Evolutionary conservation across 371 early-diverging fungal genomes (phyloP).

Genomic region (Ordospora colligata): DNA sequence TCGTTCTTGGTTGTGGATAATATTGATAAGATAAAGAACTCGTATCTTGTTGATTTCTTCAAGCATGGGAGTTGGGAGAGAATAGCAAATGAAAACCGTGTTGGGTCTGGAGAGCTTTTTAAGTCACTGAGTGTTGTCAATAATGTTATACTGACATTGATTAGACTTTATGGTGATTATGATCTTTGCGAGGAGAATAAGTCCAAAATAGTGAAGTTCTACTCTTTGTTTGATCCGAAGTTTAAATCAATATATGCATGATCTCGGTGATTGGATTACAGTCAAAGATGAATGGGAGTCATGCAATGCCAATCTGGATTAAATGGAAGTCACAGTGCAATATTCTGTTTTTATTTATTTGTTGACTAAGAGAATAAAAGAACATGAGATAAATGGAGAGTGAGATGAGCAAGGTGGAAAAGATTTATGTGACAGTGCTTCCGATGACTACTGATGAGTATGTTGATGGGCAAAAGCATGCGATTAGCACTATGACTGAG

Average conservation of each 20-base stretch:
- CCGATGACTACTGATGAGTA: slow-evolving; percentile 59
- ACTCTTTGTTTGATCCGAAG: slow-evolving; percentile 42
- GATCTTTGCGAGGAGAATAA: neutral
- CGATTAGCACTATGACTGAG: slow-evolving; percentile 53
- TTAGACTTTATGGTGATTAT: slow-evolving; percentile 43
- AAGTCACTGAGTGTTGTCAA: slow-evolving; percentile 38
- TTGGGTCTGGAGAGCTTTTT: slow-evolving; percentile 55
- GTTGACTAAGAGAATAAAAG: neutral
- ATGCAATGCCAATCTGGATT: neutral
- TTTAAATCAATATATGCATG: slow-evolving; percentile 56
- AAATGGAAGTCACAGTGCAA: neutral
- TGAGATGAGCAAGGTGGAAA: slow-evolving; percentile 27
- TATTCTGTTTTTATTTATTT: neutral
- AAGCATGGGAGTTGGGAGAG: slow-evolving; percentile 24
- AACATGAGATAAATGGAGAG: neutral
- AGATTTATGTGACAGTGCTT: slow-evolving; percentile 47
- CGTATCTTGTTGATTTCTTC: slow-evolving; percentile 58
- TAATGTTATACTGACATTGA: slow-evolving; percentile 28
- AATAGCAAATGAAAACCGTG: slow-evolving; percentile 40
- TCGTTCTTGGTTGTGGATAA: slow-evolving; percentile 31
- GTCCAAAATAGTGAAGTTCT: slow-evolving; percentile 29
- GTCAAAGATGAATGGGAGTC: neutral
- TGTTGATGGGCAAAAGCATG: slow-evolving; percentile 57
- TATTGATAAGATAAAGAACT: slow-evolving; percentile 40
- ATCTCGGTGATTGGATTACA: no score